These are phyloP conservation scores for Rhizopogon vulgaris DNA, from an alignment of 768 basidiomycete species.

Conservation along the genomic window DNA sequence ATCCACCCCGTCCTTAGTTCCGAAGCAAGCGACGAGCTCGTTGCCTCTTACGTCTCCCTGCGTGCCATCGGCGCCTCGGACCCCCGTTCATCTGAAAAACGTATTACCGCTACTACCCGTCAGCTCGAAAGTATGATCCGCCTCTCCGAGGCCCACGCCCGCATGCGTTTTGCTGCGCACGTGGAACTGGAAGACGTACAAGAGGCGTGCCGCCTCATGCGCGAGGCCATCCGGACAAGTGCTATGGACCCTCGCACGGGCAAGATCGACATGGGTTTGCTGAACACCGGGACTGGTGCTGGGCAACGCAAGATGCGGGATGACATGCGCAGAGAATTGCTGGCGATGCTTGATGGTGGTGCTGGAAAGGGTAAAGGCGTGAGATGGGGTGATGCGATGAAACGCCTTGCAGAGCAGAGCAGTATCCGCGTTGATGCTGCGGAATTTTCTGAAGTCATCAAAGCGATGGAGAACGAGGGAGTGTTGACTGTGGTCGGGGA, in stretches of 20 bases:
- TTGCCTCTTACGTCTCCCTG: constrained; percentile 88
- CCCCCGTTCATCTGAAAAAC: constrained; percentile 79
- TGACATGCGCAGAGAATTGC: constrained; percentile 83
- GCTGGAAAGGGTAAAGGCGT: constrained; percentile 52
- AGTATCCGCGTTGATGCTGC: constrained; percentile 69
- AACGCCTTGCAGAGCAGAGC: constrained; percentile 76
- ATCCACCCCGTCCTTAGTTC: constrained; percentile 85
- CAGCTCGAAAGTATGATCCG: constrained; percentile 98
- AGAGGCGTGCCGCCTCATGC: constrained; percentile 93
- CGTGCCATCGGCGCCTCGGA: constrained; percentile 84
- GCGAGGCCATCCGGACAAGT: constrained; percentile 89
- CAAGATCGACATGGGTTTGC: constrained; percentile 93
- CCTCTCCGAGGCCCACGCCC: constrained; percentile 91
- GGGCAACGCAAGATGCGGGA: constrained; percentile 81
- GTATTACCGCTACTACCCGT: constrained; percentile 96
- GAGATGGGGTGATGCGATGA: constrained; percentile 80
- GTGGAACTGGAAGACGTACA: constrained; percentile 85
- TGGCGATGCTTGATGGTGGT: constrained; percentile 53
- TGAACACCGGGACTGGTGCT: constrained; percentile 88
- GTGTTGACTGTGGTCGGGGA: constrained; percentile 82
- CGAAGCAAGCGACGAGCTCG: constrained; percentile 78
- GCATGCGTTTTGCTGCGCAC: constrained; percentile 87
- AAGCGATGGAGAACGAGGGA: constrained; percentile 79
- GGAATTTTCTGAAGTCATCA: constrained; percentile 81
- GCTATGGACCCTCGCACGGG: constrained; percentile 96